Evolutionary conservation across 176 grass and related monocot genomes (phyloP).

Genomic region (Eragrostis curvula): DNA sequence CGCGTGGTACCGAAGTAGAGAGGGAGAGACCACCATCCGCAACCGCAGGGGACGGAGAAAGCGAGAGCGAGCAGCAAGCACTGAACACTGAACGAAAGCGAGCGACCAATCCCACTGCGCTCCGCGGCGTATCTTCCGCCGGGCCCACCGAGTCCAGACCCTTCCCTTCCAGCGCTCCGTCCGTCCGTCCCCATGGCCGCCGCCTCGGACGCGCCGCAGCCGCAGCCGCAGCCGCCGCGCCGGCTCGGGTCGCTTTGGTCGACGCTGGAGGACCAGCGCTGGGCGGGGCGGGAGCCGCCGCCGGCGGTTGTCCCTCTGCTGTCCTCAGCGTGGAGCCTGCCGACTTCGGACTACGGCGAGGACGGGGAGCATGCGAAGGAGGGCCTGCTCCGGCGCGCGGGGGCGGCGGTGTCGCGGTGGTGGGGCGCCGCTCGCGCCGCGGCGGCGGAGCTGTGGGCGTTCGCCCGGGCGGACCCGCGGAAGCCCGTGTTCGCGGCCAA

Average conservation of each 20-base stretch:
- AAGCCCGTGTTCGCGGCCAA: constrained; percentile 83
- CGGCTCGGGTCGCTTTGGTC: constrained; percentile 52
- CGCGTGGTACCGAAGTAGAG: too few relatives aligned
- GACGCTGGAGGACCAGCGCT: constrained; percentile 59
- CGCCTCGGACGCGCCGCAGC: not conserved
- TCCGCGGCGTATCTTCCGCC: not conserved
- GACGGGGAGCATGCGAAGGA: not conserved
- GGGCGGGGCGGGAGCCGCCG: not conserved
- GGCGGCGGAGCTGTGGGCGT: constrained; percentile 49
- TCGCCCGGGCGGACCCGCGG: constrained; percentile 67
- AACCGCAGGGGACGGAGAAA: too few relatives aligned
- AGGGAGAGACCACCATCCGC: too few relatives aligned
- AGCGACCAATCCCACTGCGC: not conserved
- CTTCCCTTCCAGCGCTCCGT: not conserved
- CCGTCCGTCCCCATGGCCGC: not conserved
- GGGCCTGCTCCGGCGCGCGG: constrained; percentile 29
- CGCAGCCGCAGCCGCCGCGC: constrained; percentile 1
- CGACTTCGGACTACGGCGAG: not conserved
- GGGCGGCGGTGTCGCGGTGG: not conserved
- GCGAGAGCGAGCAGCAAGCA: too few relatives aligned
- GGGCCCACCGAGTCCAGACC: not conserved
- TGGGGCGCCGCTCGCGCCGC: constrained; percentile 21
- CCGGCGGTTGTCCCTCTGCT: constrained; percentile 42
- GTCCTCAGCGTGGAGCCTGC: constrained; percentile 41
- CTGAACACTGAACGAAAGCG: not conserved